Evolutionary conservation across 805 yeast genomes (phyloP).

Genomic region (Cyberlindnera galapagoensis): DNA sequence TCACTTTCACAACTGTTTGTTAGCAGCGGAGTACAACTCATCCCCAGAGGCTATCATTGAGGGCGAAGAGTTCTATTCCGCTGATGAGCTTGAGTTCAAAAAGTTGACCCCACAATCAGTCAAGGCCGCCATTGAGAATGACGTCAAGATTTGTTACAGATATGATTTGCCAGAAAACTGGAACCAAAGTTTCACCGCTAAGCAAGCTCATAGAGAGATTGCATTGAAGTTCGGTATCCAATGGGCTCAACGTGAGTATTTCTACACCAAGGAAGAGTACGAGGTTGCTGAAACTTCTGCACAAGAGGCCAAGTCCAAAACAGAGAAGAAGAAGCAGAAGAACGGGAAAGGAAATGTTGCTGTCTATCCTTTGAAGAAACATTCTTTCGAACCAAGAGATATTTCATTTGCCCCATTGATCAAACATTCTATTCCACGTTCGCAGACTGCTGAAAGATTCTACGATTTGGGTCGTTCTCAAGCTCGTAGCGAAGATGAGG

Average conservation of each 20-base stretch:
- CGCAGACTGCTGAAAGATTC: constrained; percentile 68
- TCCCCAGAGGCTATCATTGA: constrained; percentile 37
- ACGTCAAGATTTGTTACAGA: constrained; percentile 61
- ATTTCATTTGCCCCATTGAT: constrained; percentile 70
- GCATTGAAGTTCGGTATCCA: constrained; percentile 82
- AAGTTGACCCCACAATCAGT: constrained; percentile 42
- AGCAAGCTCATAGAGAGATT: constrained; percentile 55
- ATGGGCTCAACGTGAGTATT: constrained; percentile 46
- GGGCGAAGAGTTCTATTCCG: constrained; percentile 37
- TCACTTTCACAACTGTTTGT: constrained; percentile 65
- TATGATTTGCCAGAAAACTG: constrained; percentile 45
- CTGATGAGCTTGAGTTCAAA: constrained; percentile 34
- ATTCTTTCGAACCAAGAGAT: constrained; percentile 54
- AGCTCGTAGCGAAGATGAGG: constrained; percentile 14
- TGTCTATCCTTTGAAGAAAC: constrained; percentile 13
- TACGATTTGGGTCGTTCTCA: constrained; percentile 50
- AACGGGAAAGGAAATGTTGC: constrained; percentile 15
- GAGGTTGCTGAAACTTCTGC: constrained; percentile 2
- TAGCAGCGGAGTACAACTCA: constrained; percentile 44
- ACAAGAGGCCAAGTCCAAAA: constrained; percentile 17
- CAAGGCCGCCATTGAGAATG: constrained; percentile 36
- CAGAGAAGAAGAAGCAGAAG: constrained; percentile 31
- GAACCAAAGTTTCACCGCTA: constrained; percentile 34
- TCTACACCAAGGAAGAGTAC: constrained; percentile 30
- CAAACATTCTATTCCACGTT: constrained; percentile 61